Evolutionary conservation across 1,139 yeast genomes (phyloP).

Genomic region (Yamadazyma taylorii): DNA sequence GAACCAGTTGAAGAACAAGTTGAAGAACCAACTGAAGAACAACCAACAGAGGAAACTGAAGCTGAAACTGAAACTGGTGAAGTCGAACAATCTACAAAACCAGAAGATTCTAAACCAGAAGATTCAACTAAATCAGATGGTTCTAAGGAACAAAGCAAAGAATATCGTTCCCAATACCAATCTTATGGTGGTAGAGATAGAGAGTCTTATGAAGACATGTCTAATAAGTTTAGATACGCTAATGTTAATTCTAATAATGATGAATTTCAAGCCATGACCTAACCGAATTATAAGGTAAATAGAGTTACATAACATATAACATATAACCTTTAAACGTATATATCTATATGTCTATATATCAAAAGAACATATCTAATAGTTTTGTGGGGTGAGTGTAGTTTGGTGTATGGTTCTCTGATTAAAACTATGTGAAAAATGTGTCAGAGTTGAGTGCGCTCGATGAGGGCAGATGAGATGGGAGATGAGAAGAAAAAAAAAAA

Average conservation of each 20-base stretch:
- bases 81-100: slow-evolving; percentile 4
- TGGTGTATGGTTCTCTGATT: too few species aligned
- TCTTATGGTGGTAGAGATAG: slow-evolving; percentile 22
- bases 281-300: slow-evolving; percentile 1
- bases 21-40: slow-evolving; percentile 3
- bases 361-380: too few species aligned
- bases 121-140: slow-evolving; percentile 1
- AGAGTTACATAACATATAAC: not conserved
- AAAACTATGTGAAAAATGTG: too few species aligned
- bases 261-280: slow-evolving; percentile 40
- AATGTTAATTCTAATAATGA: slow-evolving; percentile 48
- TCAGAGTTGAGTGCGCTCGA: too few species aligned
- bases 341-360: too few species aligned
- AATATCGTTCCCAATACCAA: slow-evolving; percentile 25
- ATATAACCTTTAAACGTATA: not conserved
- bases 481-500: not conserved
- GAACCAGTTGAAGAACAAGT: not conserved
- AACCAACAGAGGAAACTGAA: not conserved
- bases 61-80: not conserved
- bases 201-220: slow-evolving; percentile 26
- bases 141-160: slow-evolving; percentile 19
- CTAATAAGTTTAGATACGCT: slow-evolving; percentile 47
- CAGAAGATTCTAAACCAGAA: not conserved
- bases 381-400: too few species aligned
- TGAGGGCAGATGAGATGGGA: not conserved